Evolutionary conservation across 2,329 filamentous ascomycete species (phyloP), one percentile per base, ranked within the genome.

Genomic region (Aspergillus quadrilineatus): DNA sequence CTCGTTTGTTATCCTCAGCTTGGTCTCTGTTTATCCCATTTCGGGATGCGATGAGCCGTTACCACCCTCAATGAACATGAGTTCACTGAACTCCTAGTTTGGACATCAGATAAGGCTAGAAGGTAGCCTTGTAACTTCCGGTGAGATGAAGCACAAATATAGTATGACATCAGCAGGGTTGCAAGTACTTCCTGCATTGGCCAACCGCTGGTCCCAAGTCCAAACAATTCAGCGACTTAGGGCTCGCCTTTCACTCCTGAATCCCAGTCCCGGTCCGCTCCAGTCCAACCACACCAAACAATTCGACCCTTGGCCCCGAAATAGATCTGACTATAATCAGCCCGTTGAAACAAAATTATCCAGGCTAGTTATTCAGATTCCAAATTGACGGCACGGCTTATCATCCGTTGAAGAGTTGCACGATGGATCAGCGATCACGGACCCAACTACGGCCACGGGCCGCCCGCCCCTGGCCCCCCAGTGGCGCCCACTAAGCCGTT

Each of bases 401-500:
- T 37, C 10, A 12, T 14, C 34, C 34, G 12, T 37, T 14, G 34
- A 12, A 14, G 2, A 34, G 10, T 34, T 34, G 32, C 10, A 14
- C 14, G 34, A 37, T 37, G 34, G 34, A 37, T 37, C 34, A 37
- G 34, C 34, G 14, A 37, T 37, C 34, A 37, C 34, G 12, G 34
- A 37, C 34, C 34, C 34, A 14, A 14, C 34, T 5, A 37, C 9
- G 34, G 34, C 34, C 34, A 37, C 34, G 34, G 34, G 34, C 34
- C 34, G 39, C 39, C 39, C 32, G 32, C 34, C n/a, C 39, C 39
- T 15, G 39, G 39, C 14, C 39, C 39, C 17, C 42, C 26, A 28
- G n/a, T 26, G 43, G 22, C 34, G 50, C 28, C 39, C 32, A 34
- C 50, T 53, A 42, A 41, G 32, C 50, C 42, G 42, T 53, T 53